Percentiles rank a stretch among this genome's conserved stretches.
Evolutionary conservation across 2,329 filamentous ascomycete genomes (phyloP).

Genomic region (Seiridium cupressi): DNA sequence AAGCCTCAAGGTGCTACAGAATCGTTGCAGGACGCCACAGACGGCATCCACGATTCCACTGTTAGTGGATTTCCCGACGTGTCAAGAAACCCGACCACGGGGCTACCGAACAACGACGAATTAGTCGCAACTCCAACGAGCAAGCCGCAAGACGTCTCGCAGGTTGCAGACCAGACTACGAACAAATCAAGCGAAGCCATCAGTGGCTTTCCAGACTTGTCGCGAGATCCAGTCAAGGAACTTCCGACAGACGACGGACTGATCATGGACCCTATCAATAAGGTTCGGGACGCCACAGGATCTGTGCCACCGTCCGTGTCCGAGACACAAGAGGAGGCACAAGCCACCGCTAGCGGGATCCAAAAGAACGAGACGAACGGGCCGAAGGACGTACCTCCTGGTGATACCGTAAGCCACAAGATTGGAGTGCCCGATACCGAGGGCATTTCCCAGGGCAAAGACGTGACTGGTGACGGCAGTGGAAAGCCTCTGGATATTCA

Average conservation of each 20-base stretch:
- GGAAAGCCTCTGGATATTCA: background rate
- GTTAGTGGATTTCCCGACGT: background rate
- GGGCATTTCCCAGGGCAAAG: background rate
- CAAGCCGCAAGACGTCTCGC: background rate
- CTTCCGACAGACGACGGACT: slow-evolving; percentile 18
- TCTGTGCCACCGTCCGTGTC: slow-evolving; percentile 2
- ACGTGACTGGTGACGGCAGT: background rate
- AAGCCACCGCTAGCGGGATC: background rate
- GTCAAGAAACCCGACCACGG: background rate
- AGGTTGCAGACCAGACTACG: background rate
- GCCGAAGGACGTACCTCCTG: background rate
- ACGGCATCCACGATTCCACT: background rate
- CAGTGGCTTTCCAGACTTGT: background rate
- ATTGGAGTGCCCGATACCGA: background rate
- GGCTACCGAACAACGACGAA: background rate
- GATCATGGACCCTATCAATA: slow-evolving; percentile 13
- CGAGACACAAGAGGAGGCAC: background rate
- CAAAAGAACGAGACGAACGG: background rate
- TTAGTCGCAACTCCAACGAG: background rate
- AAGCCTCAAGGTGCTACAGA: background rate
- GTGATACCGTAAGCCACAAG: background rate
- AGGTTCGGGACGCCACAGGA: slow-evolving; percentile 14
- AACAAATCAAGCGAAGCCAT: background rate
- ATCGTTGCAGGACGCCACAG: background rate
- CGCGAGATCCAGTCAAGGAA: slow-evolving; percentile 10